phyloP scores from a whole-genome alignment of 139 green algal species.

The Chlorella sorokiniana region DNA sequence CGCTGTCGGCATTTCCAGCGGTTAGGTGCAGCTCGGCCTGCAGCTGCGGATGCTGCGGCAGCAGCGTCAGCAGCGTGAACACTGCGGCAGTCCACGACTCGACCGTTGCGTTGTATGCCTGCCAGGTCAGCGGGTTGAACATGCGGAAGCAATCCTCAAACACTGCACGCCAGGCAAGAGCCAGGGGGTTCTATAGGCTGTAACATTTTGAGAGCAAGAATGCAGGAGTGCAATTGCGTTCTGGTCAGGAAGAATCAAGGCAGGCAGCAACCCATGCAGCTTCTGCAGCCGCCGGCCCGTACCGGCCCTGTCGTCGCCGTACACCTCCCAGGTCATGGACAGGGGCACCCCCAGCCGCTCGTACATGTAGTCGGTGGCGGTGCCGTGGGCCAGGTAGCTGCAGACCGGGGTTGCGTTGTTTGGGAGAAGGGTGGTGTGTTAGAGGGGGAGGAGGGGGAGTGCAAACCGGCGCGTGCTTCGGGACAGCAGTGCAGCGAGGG shows the following conservation, averaged over 20 bases:
- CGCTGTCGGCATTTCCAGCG: background rate
- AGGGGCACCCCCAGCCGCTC: conserved; percentile 75
- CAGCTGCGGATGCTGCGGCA: conserved; percentile 66
- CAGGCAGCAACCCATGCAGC: too few species aligned
- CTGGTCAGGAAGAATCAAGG: too few species aligned
- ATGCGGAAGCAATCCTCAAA: conserved; percentile 95
- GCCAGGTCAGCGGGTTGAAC: conserved; percentile 90
- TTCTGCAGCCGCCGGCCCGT: background rate
- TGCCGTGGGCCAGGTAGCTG: conserved; percentile 88
- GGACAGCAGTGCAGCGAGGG: too few species aligned
- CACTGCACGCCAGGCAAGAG: conserved; percentile 39
- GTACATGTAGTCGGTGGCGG: conserved; percentile 96
- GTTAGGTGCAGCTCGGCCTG: background rate
- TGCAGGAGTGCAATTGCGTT: too few species aligned
- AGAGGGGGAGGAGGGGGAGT: background rate
- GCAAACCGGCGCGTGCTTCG: too few species aligned
- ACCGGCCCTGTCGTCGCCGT: conserved; percentile 72
- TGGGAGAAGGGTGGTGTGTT: background rate
- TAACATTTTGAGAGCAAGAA: too few species aligned
- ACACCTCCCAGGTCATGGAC: conserved; percentile 97
- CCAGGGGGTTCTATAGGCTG: too few species aligned
- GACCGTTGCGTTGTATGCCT: conserved; percentile 51
- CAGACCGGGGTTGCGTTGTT: background rate
- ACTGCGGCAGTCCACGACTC: conserved; percentile 65
- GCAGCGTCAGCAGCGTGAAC: conserved; percentile 67